Base-by-base conservation (phyloP, 495 filamentous ascomycete species). In the Oleoguttula mirabilis region DNA sequence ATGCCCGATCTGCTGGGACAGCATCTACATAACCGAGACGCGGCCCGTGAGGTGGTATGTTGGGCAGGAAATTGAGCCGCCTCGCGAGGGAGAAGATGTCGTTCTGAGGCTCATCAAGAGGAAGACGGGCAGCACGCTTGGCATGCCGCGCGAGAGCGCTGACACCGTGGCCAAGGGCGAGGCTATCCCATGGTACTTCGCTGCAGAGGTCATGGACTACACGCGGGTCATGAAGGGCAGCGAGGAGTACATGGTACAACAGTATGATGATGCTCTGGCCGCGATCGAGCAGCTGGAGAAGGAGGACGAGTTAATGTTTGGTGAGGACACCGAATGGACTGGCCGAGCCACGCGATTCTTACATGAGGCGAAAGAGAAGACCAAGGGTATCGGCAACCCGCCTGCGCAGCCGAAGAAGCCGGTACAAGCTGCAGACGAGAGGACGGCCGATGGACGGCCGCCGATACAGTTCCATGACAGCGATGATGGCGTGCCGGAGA, bases 1-100 rank as follows among this genome's bases (percentile, higher is more conserved):
- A 57, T 98, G 90, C 54, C 92, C 90, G 4, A 93, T 98, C 24
- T 98, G 90, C 61, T 88, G 79, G 68, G 90, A 96, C 54, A 75
- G 71, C 17, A 75, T 98, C 12, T 94, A 85, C 56, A 70, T 86
- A 7, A 78, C 83, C 1, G 90, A 98, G 38, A 84, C 82, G n/a
- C 71, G 82, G 17, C 84, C 90, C 0, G 90, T 95, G 20, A 70
- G 87, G 32, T 95, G 90, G 73, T 94, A 90, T 55, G 73, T 72
- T 42, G 88, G 90, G 0, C 88, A 94, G 58, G 88, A 95, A 65
- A 76, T 73, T 28, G 71, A 78, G 17, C 60, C 83, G 11, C 86
- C 84, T 7, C 68, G 74, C 20, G 83, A 88, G 55, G 90, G 90
- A 7, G 79, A 76, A 12, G 90, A 96, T 67, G 82, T 95, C 17